Conservation (phyloP, 2,329 filamentous ascomycete species). For the Zasmidium angulare region DNA sequence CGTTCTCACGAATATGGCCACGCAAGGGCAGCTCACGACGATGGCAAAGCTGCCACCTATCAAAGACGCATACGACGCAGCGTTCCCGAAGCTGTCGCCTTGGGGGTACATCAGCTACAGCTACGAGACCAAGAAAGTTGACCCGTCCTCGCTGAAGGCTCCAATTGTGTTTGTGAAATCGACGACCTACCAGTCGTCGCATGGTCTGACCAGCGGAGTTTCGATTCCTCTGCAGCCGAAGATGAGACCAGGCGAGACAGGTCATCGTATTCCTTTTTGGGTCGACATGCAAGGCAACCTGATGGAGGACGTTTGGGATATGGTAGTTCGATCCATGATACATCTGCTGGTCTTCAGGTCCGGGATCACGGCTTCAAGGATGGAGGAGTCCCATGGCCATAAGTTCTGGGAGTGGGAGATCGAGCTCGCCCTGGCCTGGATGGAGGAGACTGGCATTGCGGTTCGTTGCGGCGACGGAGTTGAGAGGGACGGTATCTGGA, state of each 20-base stretch:
- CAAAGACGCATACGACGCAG: conserved; percentile 48
- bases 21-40: conserved; percentile 57
- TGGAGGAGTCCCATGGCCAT: conserved; percentile 58
- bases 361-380: conserved; percentile 53
- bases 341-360: conserved; percentile 64
- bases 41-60: conserved; percentile 59
- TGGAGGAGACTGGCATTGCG: conserved; percentile 54
- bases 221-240: conserved; percentile 25
- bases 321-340: conserved; percentile 61
- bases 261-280: conserved; percentile 64
- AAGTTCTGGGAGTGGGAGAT: conserved; percentile 65
- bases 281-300: conserved; percentile 65
- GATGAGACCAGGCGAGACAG: conserved; percentile 17
- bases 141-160: conserved; percentile 66
- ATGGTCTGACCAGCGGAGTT: conserved; percentile 48
- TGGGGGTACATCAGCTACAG: conserved; percentile 70
- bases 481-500: conserved; percentile 33
- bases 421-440: conserved; percentile 60
- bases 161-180: conserved; percentile 61
- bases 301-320: conserved; percentile 63
- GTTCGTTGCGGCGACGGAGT: conserved; percentile 40
- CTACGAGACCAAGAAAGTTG: conserved; percentile 69
- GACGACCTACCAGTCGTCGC: conserved; percentile 56
- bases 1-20: conserved; percentile 65
- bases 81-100: conserved; percentile 48